Evolutionary conservation across 2,329 filamentous ascomycete genomes (phyloP), one percentile per base, ranked within the genome.

Genomic region (Chrysoporthe austroafricana): DNA sequence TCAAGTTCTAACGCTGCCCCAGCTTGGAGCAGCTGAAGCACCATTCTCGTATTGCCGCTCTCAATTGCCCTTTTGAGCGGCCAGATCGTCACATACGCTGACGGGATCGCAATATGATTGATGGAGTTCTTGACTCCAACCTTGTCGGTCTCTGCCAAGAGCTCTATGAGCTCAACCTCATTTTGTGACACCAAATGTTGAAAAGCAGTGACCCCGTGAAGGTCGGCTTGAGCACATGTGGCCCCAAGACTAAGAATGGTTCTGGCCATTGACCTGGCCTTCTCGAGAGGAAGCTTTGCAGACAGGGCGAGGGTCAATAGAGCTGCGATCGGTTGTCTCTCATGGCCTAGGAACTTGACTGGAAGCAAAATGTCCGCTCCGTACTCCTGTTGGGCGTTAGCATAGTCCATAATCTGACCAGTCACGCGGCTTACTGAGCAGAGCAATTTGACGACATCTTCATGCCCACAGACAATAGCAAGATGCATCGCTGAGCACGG

Each of bases 361-460:
- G 93, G 92, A 32, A 93, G 81, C 18, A 94, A 81, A 0, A 91
- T 84, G 76, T 96, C 92, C 4, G 92, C 92, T 8, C 92, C 93
- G 73, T 92, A 96, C 70, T 90, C 81, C 68, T 80, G 74, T 26
- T 26, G 42, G 8, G 14, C 34, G n/a, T 44, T 43, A 0, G 60
- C 5, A 43, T n/a, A 54, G 21, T 4, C 32, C 50, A 13, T 34
- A 34, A 34, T 4, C 26, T 54, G 3, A 13, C 6, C 21, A 52
- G 26, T 32, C 26, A 3, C 21, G 57, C 71, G 66, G 18, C 43
- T 63, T 43, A 68, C 57, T 88, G 82, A 43, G 63, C 91, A 90
- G 7, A 97, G 85, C 34, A 88, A 77, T 67, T 89, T 86, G 16
- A 95, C 91, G 13, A 89, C 86, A 4, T 90, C 85, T 36, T 86